Evolutionary conservation across 2,329 filamentous ascomycete genomes (phyloP), one percentile per base, ranked within the genome.

Genomic region (Onygenales sp.): DNA sequence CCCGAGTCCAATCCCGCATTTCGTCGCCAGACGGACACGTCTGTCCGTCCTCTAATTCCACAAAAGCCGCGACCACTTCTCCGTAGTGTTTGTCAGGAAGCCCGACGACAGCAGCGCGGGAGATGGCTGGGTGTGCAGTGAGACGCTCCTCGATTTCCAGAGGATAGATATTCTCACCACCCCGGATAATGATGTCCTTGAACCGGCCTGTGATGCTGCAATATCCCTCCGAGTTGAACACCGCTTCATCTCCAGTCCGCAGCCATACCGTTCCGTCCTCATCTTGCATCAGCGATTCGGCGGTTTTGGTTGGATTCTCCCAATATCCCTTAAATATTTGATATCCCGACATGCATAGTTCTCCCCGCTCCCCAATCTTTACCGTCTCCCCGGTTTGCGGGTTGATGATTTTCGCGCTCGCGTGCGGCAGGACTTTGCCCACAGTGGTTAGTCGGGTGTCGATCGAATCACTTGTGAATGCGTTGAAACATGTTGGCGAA

Each of bases 171-270:
- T 88, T 88, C 67, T 88, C 85, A 47, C 85, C 85, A 52, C 83
- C 86, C 61, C 86, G 75, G 56, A 89, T 89, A 54, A 89, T 88
- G 37, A 89, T 88, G 55, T 90, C 86, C 70, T 89, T 89, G 70
- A 88, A 87, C 17, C 86, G 75, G 0, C 86, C 86, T 0, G 86
- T 89, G 59, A 90, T 88, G 6, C 74, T 77, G 59, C 85, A 88
- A 63, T 87, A 87, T 0, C 85, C 86, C 7, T 81, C 68, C 1
- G 68, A 61, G 45, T 78, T 72, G 58, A 81, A 75, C 2, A 75
- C 66, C 1, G 73, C 77, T 58, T 81, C 76, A 54, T 82, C 78
- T 13, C 85, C 85, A 0, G 85, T 87, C 57, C 82, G 79, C 57
- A 82, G 71, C 84, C 86, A 88, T 55, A 83, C 60, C 1, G 63